Evolutionary conservation across 441 rosid genomes (phyloP).

Genomic region (Eutrema salsugineum): DNA sequence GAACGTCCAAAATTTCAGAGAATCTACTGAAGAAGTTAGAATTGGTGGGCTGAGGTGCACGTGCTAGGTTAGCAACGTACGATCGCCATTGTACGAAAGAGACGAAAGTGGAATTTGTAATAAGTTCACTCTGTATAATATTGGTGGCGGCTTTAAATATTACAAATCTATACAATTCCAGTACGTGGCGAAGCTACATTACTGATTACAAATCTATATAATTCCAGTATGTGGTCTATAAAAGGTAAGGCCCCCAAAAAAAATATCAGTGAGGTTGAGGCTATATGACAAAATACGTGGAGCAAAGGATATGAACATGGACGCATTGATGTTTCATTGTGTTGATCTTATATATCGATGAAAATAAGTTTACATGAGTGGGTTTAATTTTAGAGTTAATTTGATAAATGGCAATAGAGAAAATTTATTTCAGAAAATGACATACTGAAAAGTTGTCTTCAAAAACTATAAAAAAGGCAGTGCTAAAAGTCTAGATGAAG

Average conservation of each 20-base stretch:
- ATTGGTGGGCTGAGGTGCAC: slow-evolving; percentile 18
- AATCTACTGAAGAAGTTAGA: not conserved
- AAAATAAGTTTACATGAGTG: not conserved
- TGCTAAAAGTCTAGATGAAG: too few relatives aligned
- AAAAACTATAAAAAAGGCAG: too few relatives aligned
- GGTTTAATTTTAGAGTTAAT: not conserved
- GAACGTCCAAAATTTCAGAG: not conserved
- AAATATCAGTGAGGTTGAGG: not conserved
- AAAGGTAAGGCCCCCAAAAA: not conserved
- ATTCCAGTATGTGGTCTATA: not conserved
- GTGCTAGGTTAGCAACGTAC: slow-evolving; percentile 3
- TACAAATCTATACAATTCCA: too few relatives aligned
- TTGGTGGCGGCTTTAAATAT: not conserved
- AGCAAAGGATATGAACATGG: not conserved
- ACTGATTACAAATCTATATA: not conserved
- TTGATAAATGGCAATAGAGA: not conserved
- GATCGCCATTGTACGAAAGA: slow-evolving; percentile 4
- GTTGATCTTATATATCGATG: not conserved
- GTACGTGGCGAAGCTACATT: not conserved
- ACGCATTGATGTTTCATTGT: not conserved
- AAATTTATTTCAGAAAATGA: not conserved
- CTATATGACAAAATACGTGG: not conserved
- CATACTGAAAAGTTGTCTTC: not conserved
- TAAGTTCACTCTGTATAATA: not conserved
- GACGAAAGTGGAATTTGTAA: slow-evolving; percentile 7